phyloP scores from a whole-genome alignment of 345 rosid species.

The Abelmoschus esculentus region DNA sequence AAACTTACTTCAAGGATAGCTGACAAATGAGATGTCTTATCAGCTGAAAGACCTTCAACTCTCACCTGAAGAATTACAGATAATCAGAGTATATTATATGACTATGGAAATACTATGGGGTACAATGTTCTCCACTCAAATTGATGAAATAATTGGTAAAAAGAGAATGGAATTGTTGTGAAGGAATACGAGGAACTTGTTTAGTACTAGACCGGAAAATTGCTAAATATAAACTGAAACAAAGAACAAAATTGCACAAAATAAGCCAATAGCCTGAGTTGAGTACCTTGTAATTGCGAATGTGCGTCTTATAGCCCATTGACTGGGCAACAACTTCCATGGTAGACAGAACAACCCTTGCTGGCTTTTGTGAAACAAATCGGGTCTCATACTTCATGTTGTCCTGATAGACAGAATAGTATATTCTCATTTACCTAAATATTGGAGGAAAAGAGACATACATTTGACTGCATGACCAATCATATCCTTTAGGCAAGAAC shows the following conservation, averaged over 20 bases:
- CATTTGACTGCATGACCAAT: neutral
- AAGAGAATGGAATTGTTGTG: neutral
- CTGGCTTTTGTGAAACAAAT: slow-evolving; percentile 79
- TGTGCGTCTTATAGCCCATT: slow-evolving; percentile 94
- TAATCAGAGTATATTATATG: neutral
- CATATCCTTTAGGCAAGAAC: slow-evolving; percentile 4
- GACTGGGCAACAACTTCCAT: slow-evolving; percentile 99
- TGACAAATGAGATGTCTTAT: slow-evolving; percentile 60
- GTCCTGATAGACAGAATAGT: slow-evolving; percentile 37
- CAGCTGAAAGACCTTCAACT: slow-evolving; percentile 78
- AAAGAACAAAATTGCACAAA: neutral
- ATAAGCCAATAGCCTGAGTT: neutral
- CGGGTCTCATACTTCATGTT: slow-evolving; percentile 71
- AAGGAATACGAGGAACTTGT: neutral
- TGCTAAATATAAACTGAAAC: neutral
- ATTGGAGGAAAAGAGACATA: neutral
- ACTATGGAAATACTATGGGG: neutral
- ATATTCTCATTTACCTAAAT: neutral
- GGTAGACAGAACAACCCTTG: slow-evolving; percentile 76
- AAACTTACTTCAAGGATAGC: slow-evolving; percentile 68
- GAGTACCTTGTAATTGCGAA: slow-evolving; percentile 84
- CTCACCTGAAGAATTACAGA: slow-evolving; percentile 62
- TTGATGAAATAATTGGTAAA: neutral
- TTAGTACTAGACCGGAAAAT: neutral
- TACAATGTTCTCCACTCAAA: neutral